A percentile compares a stretch with the other conserved stretches of the same genome.
These are phyloP conservation scores for Rhizophora mangle DNA, from an alignment of 345 rosid species.

Conservation along the genomic window DNA sequence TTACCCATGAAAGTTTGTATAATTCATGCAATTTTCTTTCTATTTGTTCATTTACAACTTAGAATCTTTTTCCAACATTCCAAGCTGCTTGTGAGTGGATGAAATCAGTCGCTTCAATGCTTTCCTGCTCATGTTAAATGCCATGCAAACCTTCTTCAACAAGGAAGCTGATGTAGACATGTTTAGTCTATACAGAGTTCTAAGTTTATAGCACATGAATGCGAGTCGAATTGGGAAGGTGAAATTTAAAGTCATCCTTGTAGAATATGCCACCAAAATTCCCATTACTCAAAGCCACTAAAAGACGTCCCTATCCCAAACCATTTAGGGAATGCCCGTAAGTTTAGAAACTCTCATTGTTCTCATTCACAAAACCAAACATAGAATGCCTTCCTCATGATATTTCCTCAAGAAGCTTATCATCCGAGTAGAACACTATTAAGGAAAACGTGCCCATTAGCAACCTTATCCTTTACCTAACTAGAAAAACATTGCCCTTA, in stretches of 20 bases:
- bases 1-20: too few relatives aligned
- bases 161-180: not conserved
- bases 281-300: too few relatives aligned
- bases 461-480: conserved; percentile 3
- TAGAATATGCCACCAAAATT: not conserved
- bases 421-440: not conserved
- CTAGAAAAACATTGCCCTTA: conserved; percentile 4
- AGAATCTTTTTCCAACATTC: too few relatives aligned
- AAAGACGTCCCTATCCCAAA: not conserved
- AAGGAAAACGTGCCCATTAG: conserved; percentile 21
- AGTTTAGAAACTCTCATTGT: not conserved
- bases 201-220: not conserved
- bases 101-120: too few relatives aligned
- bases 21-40: too few relatives aligned
- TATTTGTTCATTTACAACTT: too few relatives aligned
- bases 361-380: not conserved
- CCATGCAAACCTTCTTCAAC: too few relatives aligned
- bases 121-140: too few relatives aligned
- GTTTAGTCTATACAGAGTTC: not conserved
- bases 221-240: not conserved
- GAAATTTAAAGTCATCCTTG: not conserved
- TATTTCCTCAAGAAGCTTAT: not conserved
- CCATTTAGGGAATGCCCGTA: conserved; percentile 11
- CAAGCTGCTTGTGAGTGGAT: too few relatives aligned
- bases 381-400: not conserved